Percentiles rank a stretch among this genome's conserved stretches.
These are phyloP conservation scores for Lindgomyces ingoldianus DNA, from an alignment of 495 filamentous ascomycete genomes.

Conservation along the genomic window DNA sequence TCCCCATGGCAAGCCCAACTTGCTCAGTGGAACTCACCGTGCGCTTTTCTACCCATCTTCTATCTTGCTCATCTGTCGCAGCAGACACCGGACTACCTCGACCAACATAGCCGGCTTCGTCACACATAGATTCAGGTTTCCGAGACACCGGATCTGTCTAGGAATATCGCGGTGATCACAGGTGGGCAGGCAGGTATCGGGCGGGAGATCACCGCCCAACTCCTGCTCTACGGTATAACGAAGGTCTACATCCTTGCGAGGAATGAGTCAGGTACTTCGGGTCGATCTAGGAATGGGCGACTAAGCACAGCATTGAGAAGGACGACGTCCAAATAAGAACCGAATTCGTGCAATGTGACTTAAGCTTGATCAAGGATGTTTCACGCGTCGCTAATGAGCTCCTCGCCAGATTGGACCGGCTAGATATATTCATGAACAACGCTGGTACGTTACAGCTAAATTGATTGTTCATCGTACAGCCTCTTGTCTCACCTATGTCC, in stretches of 20 bases:
- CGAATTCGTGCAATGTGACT: constrained; percentile 44
- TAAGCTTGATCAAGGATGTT: constrained; percentile 41
- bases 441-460: constrained; percentile 9
- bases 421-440: too few relatives aligned
- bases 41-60: too few relatives aligned
- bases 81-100: too few relatives aligned
- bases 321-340: constrained; percentile 35
- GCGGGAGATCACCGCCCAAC: background rate
- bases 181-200: background rate
- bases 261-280: background rate
- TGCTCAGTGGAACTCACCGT: too few relatives aligned
- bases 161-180: too few relatives aligned
- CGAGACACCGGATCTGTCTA: too few relatives aligned
- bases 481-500: constrained; percentile 51
- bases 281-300: background rate
- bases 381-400: constrained; percentile 23
- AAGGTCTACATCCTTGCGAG: background rate
- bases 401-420: background rate
- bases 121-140: too few relatives aligned
- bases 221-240: background rate
- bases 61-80: too few relatives aligned
- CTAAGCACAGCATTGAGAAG: background rate
- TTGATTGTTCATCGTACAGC: too few relatives aligned
- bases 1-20: too few relatives aligned
- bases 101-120: too few relatives aligned